Evolutionary conservation across 2,329 filamentous ascomycete species (phyloP).

Genomic region (Neoarthrinium moseri): DNA sequence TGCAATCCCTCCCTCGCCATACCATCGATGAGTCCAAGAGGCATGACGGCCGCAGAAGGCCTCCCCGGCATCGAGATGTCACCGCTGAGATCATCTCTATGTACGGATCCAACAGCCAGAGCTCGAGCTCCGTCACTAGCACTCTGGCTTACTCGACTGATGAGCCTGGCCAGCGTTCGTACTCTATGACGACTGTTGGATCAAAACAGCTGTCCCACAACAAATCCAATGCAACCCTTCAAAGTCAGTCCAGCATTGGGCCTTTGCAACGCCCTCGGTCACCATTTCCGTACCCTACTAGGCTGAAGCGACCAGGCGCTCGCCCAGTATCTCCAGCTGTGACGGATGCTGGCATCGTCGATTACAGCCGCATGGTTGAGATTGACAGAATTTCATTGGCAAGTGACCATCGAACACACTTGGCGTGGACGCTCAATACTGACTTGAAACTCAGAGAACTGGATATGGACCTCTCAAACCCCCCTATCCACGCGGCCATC

Average conservation of each 20-base stretch:
- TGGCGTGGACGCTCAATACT: too few species aligned
- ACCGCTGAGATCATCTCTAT: conserved; percentile 56
- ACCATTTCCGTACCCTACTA: conserved; percentile 58
- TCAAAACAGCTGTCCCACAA: conserved; percentile 45
- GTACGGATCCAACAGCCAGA: conserved; percentile 50
- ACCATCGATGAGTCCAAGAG: conserved; percentile 29
- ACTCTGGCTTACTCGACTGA: conserved; percentile 41
- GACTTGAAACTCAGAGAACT: conserved; percentile 36
- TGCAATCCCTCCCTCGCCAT: conserved; percentile 26
- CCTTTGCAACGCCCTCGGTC: conserved; percentile 53
- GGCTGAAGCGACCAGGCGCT: conserved; percentile 53
- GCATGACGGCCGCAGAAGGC: conserved; percentile 40
- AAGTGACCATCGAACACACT: conserved; percentile 17
- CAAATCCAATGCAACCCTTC: conserved; percentile 45
- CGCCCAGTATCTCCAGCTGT: conserved; percentile 48
- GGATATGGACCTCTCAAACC: conserved; percentile 41
- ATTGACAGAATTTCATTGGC: conserved; percentile 48
- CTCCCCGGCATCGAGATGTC: conserved; percentile 50
- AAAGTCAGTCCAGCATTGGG: conserved; percentile 42
- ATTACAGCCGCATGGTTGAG: conserved; percentile 50
- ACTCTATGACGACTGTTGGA: conserved; percentile 53
- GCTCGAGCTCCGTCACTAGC: conserved; percentile 42
- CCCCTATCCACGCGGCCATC: conserved; percentile 31
- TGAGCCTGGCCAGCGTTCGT: conserved; percentile 46
- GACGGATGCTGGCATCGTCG: conserved; percentile 44